phyloP scores from a whole-genome alignment of 1,284 basidiomycete genomes.

The Ceratobasidium sp. region DNA sequence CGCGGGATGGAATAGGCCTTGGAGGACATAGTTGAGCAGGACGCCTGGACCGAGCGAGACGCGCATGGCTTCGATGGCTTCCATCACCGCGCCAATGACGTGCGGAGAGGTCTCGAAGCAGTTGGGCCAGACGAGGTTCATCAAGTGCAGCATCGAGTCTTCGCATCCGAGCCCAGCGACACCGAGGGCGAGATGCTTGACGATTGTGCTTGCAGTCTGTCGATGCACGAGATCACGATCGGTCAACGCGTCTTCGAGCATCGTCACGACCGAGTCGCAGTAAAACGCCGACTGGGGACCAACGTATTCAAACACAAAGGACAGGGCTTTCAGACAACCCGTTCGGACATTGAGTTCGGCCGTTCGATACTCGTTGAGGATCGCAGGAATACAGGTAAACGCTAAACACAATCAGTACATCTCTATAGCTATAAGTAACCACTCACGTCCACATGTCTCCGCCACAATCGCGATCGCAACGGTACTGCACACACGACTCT shows the following conservation, averaged over 20 bases:
- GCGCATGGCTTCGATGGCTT: conserved; percentile 95
- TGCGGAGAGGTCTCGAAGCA: conserved; percentile 98
- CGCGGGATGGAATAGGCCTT: conserved; percentile 94
- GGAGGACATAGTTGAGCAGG: conserved; percentile 87
- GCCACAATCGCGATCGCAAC: conserved; percentile 98
- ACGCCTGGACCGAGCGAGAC: conserved; percentile 94
- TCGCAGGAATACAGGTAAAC: conserved; percentile 99
- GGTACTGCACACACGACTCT: conserved; percentile 97
- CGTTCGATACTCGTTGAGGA: conserved; percentile 98
- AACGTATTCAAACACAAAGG: conserved; percentile 99
- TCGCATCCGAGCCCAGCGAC: conserved; percentile 97
- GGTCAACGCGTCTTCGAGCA: conserved; percentile 97
- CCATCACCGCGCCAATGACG: conserved; percentile 97
- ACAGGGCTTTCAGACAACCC: conserved; percentile 98
- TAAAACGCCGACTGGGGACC: conserved; percentile 99
- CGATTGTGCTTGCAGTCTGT: conserved; percentile 98
- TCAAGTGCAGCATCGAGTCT: conserved; percentile 95
- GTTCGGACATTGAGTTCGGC: conserved; percentile 98
- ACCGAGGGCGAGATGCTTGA: conserved; percentile 96
- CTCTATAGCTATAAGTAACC: conserved; percentile 27
- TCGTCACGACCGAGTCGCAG: conserved; percentile 94
- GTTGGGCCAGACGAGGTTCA: conserved; percentile 99
- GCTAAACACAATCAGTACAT: conserved; percentile 56
- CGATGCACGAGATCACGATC: conserved; percentile 98
- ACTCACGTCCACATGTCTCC: conserved; percentile 93